Percentiles rank a stretch among this genome's conserved stretches.
phyloP scores from a whole-genome alignment of 1,284 basidiomycete species.

The Ganoderma leucocontextum region DNA sequence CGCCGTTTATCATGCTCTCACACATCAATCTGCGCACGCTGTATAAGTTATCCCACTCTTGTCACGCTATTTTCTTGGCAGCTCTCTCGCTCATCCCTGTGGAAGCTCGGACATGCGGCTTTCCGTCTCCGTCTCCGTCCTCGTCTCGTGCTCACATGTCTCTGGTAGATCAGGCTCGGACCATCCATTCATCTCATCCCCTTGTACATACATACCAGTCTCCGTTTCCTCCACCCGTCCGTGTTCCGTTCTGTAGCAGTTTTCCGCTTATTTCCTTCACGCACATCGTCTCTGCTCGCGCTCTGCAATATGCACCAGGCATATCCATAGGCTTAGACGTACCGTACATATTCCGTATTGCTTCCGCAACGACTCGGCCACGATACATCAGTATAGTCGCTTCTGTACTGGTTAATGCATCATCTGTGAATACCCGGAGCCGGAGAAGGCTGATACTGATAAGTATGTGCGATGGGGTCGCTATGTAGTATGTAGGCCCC shows the following conservation, averaged over 20 bases:
- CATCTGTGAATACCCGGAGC: neutral
- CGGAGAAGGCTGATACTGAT: neutral
- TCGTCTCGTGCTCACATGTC: neutral
- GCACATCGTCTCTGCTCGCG: constrained; percentile 8
- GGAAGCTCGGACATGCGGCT: constrained; percentile 21
- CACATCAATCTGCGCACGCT: neutral
- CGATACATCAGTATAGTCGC: neutral
- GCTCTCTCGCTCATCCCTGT: constrained; percentile 1
- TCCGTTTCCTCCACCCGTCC: neutral
- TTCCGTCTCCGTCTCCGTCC: neutral
- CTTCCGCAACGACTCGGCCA: neutral
- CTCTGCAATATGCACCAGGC: constrained; percentile 5
- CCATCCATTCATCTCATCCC: neutral
- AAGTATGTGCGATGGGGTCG: neutral
- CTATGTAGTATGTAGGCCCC: no score
- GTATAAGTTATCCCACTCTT: neutral
- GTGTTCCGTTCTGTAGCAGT: neutral
- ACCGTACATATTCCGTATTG: constrained; percentile 9
- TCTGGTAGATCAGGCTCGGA: constrained; percentile 5
- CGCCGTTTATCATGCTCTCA: neutral
- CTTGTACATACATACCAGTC: neutral
- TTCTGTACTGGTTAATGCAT: constrained; percentile 1
- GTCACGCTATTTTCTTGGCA: constrained; percentile 3
- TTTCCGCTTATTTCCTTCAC: neutral
- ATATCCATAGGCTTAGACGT: constrained; percentile 8